Percentiles rank a stretch among this genome's conserved stretches.
phyloP scores from a whole-genome alignment of 805 yeast genomes.

The Isabelozyma heimii region DNA sequence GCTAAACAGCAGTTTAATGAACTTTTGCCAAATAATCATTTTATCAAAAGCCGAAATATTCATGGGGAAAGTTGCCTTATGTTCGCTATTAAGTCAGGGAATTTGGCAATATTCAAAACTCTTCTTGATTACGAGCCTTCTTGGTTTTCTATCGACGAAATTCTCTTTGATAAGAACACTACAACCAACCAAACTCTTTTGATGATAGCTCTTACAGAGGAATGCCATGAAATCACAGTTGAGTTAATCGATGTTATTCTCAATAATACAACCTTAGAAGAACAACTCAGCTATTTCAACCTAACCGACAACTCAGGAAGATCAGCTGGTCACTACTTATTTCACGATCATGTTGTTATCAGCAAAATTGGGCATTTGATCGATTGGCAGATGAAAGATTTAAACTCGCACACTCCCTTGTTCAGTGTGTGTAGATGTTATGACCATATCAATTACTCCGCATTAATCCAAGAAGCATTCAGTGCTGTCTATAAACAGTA shows the following conservation, averaged over 20 bases:
- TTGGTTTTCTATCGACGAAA: constrained; percentile 62
- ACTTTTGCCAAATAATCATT: constrained; percentile 15
- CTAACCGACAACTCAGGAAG: constrained; percentile 52
- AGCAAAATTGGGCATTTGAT: constrained; percentile 52
- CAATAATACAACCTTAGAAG: constrained; percentile 41
- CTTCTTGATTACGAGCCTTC: constrained; percentile 45
- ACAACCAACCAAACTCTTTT: constrained; percentile 54
- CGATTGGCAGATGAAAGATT: constrained; percentile 69
- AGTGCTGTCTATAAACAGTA: constrained; percentile 39
- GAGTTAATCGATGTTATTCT: constrained; percentile 42
- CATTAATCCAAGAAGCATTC: constrained; percentile 47
- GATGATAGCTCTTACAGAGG: constrained; percentile 58
- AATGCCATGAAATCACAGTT: constrained; percentile 44
- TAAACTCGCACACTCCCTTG: constrained; percentile 72
- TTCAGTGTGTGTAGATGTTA: constrained; percentile 75
- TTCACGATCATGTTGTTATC: constrained; percentile 54
- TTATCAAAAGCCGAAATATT: constrained; percentile 21
- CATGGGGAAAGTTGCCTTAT: constrained; percentile 73
- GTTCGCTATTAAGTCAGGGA: constrained; percentile 54
- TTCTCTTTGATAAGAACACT: constrained; percentile 60
- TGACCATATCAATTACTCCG: constrained; percentile 65
- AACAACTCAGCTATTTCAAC: constrained; percentile 49
- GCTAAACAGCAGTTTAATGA: constrained; percentile 3
- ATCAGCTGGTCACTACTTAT: constrained; percentile 71
- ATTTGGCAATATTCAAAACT: constrained; percentile 41